Conservation (phyloP, 106 monocot genomes). For the Xerophyta viscosa region DNA sequence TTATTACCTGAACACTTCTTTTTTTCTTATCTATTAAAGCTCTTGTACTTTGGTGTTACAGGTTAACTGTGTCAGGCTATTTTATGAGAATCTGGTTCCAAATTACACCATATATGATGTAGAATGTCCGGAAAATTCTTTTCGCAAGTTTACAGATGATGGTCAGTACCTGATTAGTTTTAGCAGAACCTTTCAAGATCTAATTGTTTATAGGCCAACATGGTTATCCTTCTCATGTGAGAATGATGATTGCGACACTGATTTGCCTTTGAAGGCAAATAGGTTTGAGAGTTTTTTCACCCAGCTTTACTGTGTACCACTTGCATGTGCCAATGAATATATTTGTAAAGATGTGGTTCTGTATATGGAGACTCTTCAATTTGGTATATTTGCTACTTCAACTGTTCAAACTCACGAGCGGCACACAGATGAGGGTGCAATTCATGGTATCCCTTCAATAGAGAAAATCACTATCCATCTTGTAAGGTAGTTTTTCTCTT, state of each 20-base stretch:
- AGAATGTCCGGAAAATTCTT: slow-evolving; percentile 80
- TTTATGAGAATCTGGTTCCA: slow-evolving; percentile 94
- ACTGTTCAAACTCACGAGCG: slow-evolving; percentile 66
- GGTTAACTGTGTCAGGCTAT: slow-evolving; percentile 77
- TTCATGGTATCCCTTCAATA: slow-evolving; percentile 82
- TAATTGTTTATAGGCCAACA: slow-evolving; percentile 81
- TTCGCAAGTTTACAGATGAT: slow-evolving; percentile 96
- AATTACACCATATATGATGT: slow-evolving; percentile 81
- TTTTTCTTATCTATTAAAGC: too few species aligned
- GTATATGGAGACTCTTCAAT: slow-evolving; percentile 61
- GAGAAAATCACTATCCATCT: slow-evolving; percentile 97
- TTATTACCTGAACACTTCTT: too few species aligned
- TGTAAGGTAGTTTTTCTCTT: slow-evolving; percentile 50
- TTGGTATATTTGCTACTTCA: slow-evolving; percentile 97
- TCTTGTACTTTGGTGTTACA: too few species aligned
- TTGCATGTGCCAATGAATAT: slow-evolving; percentile 71
- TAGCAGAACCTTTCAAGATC: slow-evolving; percentile 81
- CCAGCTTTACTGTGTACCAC: slow-evolving; percentile 62
- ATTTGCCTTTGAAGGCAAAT: slow-evolving; percentile 54
- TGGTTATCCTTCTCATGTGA: slow-evolving; percentile 86
- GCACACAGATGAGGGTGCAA: slow-evolving; percentile 51
- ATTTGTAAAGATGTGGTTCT: slow-evolving; percentile 97
- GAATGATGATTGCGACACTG: slow-evolving; percentile 51
- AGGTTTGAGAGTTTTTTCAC: slow-evolving; percentile 86
- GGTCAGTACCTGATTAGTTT: slow-evolving; percentile 83